Percentiles rank a stretch among this genome's conserved stretches.
Evolutionary conservation across 83 land plant genomes (phyloP).

Genomic region (Diphasiastrum complanatum): DNA sequence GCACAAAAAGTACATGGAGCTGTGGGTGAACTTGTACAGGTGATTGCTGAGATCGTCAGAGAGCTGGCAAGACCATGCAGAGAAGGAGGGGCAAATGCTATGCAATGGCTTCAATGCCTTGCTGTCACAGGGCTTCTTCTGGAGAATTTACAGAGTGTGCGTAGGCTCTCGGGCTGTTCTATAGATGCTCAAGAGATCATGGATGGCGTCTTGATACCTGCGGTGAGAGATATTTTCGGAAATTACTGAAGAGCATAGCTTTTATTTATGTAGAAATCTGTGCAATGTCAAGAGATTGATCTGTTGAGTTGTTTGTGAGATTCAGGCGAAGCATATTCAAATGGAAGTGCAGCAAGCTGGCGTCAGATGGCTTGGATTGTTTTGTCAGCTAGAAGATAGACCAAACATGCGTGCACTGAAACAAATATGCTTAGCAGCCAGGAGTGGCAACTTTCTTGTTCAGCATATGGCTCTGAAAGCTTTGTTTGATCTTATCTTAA

Average conservation of each 20-base stretch:
- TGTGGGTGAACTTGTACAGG: constrained; percentile 65
- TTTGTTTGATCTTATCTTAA: constrained; percentile 62
- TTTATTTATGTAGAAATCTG: not conserved
- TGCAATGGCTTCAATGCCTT: constrained; percentile 94
- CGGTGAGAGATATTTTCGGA: constrained; percentile 38
- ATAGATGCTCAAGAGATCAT: constrained; percentile 66
- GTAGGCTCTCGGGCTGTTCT: constrained; percentile 35
- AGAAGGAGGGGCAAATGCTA: constrained; percentile 73
- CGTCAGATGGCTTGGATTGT: constrained; percentile 68
- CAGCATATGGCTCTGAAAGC: constrained; percentile 63
- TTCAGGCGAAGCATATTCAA: constrained; percentile 79
- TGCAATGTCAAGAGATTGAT: not conserved
- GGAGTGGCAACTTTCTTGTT: constrained; percentile 39
- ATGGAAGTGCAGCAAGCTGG: constrained; percentile 72
- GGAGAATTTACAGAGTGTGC: constrained; percentile 50
- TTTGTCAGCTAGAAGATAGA: constrained; percentile 46
- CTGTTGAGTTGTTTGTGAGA: not conserved
- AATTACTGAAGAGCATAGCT: not conserved
- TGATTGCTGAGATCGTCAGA: constrained; percentile 45
- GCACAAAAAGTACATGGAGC: constrained; percentile 72
- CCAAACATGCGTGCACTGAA: constrained; percentile 53
- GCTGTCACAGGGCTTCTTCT: constrained; percentile 66
- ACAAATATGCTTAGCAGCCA: constrained; percentile 52
- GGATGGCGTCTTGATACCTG: constrained; percentile 68
- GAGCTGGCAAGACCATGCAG: constrained; percentile 76